Evolutionary conservation across 768 basidiomycete genomes (phyloP).

Genomic region (Obba rivulosa): DNA sequence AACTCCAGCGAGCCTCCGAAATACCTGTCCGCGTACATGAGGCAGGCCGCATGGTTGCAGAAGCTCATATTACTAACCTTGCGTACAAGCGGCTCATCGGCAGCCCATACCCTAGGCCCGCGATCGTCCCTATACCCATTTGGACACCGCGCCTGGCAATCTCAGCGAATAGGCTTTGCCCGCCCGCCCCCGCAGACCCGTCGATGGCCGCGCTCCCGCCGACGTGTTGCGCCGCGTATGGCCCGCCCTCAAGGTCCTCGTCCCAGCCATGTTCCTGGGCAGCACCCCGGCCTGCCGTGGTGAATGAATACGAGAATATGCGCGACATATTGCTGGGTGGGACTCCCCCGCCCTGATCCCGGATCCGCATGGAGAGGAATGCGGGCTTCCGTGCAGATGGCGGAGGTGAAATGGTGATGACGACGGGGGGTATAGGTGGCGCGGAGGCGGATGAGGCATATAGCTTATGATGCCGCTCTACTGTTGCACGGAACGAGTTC

Average conservation of each 20-base stretch:
- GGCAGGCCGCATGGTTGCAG: slow-evolving; percentile 8
- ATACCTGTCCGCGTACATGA: slow-evolving; percentile 42
- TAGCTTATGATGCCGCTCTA: slow-evolving; percentile 54
- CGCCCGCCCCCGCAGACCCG: slow-evolving; percentile 22
- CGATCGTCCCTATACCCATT: slow-evolving; percentile 83
- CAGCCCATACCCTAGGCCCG: slow-evolving; percentile 82
- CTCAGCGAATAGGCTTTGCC: slow-evolving; percentile 64
- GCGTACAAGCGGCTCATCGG: slow-evolving; percentile 78
- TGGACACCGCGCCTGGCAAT: slow-evolving; percentile 75
- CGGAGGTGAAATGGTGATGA: slow-evolving; percentile 65
- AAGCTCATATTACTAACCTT: slow-evolving; percentile 31
- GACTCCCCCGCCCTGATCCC: slow-evolving; percentile 87
- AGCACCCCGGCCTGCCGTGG: slow-evolving; percentile 62
- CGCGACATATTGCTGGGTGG: slow-evolving; percentile 65
- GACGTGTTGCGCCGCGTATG: slow-evolving; percentile 75
- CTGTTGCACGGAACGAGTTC: slow-evolving; percentile 86
- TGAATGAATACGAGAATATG: slow-evolving; percentile 91
- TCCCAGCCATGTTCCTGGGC: slow-evolving; percentile 25
- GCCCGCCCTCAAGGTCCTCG: slow-evolving; percentile 51
- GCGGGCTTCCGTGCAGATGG: slow-evolving; percentile 29
- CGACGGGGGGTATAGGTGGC: slow-evolving; percentile 50
- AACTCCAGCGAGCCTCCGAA: slow-evolving; percentile 85
- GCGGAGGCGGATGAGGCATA: slow-evolving; percentile 23
- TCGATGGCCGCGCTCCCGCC: slow-evolving; percentile 63
- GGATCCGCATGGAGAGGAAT: slow-evolving; percentile 71